Conservation (phyloP, 2,329 filamentous ascomycete genomes). For the Trichoderma simmonsii region DNA sequence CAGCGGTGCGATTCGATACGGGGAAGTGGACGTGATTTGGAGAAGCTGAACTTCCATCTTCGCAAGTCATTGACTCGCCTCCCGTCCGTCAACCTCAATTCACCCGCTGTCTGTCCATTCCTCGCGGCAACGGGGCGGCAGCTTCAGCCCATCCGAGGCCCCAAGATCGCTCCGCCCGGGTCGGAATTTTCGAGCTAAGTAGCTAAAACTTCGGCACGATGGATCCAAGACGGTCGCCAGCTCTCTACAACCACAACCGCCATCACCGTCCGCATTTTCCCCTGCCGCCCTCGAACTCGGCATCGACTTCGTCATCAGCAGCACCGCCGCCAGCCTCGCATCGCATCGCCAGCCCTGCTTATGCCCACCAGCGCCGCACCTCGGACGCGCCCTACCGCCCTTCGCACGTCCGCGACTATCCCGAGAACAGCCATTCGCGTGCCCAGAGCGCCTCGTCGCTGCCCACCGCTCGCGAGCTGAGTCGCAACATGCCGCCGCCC, state of each 20-base stretch:
- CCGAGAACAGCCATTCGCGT: constrained; percentile 39
- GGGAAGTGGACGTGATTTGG: background rate
- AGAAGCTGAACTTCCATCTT: background rate
- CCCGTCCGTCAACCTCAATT: background rate
- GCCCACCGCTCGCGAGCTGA: constrained; percentile 35
- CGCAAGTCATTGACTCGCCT: background rate
- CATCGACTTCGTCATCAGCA: constrained; percentile 23
- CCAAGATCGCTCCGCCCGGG: constrained; percentile 17
- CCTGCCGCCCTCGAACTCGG: constrained; percentile 12
- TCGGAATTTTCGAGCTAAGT: constrained; percentile 19
- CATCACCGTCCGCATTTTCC: constrained; percentile 12
- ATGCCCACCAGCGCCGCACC: constrained; percentile 37
- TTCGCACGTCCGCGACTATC: constrained; percentile 29
- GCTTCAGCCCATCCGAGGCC: background rate
- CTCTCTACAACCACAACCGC: constrained; percentile 20
- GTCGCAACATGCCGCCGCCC: constrained; percentile 46
- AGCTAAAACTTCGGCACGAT: constrained; percentile 21
- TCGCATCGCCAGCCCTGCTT: constrained; percentile 25
- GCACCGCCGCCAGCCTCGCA: constrained; percentile 17
- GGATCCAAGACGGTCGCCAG: constrained; percentile 21
- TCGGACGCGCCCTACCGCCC: constrained; percentile 42
- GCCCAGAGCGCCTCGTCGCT: constrained; percentile 45
- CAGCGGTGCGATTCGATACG: background rate
- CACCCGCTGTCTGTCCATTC: background rate
- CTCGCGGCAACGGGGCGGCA: background rate